Base-by-base conservation (phyloP, 2,329 filamentous ascomycete genomes). In the Aureobasidium melanogenum region DNA sequence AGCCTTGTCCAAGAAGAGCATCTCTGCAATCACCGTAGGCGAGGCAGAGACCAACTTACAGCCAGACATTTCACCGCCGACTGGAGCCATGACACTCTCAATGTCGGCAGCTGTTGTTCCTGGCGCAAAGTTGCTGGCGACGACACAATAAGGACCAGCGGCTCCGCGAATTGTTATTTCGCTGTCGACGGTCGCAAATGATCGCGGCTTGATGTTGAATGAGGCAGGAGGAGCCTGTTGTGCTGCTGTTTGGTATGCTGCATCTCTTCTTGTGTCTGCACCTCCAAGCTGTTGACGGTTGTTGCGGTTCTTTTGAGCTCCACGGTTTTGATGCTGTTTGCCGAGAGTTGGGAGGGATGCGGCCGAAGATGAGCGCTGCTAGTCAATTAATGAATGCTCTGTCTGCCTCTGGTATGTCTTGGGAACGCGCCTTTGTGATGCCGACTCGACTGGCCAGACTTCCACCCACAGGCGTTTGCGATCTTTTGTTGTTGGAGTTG, bases 101-200 rank as follows among this genome's bases (percentile, higher is more conserved):
- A 94, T 90, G 69, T 94, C 89, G 32, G 87, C 88, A 1, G 87
- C 87, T 7, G 89, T 91, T 0, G 89, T 94, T 39, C 89, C 89
- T 1, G 84, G 84, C 14, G 89, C 89, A 71, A 94, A 91, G 77
- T 94, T 94, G 73, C 89, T 87, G 2, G 87, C 88, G 71, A 90
- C 82, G 26, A 94, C 82, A 19, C 83, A 82, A 67, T 83, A 89
- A 1, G 88, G 88, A 9, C 87, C 76, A 14, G 76, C 77, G 57
- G 75, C 75, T n/a, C 89, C 89, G 58, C 84, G 80, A 65, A 94
- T 92, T 38, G 81, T 85, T 48, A 93, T 81, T 22, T 86, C 85
- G 36, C 73, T 61, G 39, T 44, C 36, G 22, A 41, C 44, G 3
- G 46, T 19, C 19, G 46, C 56, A 41, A 50, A 50, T 19, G 44